phyloP scores from a whole-genome alignment of 495 filamentous ascomycete species.

The Xylaria longipes region DNA sequence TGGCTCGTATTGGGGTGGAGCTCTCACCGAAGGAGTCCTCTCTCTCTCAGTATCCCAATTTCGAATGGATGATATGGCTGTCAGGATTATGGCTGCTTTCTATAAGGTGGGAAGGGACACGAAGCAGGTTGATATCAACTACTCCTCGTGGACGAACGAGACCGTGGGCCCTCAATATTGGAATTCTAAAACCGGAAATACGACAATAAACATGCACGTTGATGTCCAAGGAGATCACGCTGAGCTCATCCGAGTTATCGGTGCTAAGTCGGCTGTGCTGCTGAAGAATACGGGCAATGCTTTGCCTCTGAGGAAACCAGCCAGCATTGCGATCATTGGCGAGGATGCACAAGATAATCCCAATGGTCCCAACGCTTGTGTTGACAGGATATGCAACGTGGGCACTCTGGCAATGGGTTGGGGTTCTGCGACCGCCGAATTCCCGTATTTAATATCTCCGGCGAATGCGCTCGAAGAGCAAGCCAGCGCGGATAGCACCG shows the following conservation, averaged over 20 bases:
- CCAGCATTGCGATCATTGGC: constrained; percentile 66
- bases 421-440: constrained; percentile 67
- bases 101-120: constrained; percentile 76
- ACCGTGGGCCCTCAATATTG: constrained; percentile 72
- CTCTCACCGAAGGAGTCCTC: constrained; percentile 76
- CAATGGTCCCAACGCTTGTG: constrained; percentile 52
- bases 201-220: constrained; percentile 68
- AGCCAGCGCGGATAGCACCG: constrained; percentile 36
- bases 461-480: constrained; percentile 59
- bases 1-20: constrained; percentile 75
- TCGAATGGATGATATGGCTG: constrained; percentile 90
- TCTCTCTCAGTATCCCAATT: constrained; percentile 77
- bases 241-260: constrained; percentile 61
- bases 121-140: constrained; percentile 71
- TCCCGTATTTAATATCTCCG: constrained; percentile 68
- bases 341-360: constrained; percentile 64
- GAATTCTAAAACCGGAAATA: constrained; percentile 61
- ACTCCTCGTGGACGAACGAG: constrained; percentile 83
- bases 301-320: constrained; percentile 59
- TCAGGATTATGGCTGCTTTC: constrained; percentile 84
- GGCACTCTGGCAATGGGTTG: constrained; percentile 64
- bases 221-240: constrained; percentile 60
- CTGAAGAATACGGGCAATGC: constrained; percentile 65
- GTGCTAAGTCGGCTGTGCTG: constrained; percentile 63
- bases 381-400: constrained; percentile 56